phyloP scores from a whole-genome alignment of 2,329 filamentous ascomycete species.

The Verruconis gallopava region DNA sequence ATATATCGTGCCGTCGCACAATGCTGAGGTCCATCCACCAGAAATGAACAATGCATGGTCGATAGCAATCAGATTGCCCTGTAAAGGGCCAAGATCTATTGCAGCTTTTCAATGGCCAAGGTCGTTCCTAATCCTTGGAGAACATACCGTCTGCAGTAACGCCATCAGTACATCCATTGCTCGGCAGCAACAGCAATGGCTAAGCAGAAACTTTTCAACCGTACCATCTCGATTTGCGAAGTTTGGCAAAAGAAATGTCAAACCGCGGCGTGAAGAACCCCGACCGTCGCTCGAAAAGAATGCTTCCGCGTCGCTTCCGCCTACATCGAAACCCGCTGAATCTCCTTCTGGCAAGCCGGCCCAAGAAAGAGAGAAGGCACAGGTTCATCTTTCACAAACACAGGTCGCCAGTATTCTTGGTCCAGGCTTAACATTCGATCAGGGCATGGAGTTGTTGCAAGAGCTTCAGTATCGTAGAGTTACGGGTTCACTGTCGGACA shows the following conservation, averaged over 20 bases:
- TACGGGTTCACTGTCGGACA: constrained; percentile 26
- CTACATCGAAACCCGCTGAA: neutral
- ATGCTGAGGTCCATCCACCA: constrained; percentile 1
- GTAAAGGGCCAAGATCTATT: neutral
- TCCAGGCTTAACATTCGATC: constrained; percentile 15
- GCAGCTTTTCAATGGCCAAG: neutral
- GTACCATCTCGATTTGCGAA: neutral
- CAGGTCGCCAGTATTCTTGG: constrained; percentile 19
- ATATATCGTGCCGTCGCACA: no score
- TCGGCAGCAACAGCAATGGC: no score
- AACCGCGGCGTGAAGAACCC: neutral
- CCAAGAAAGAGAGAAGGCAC: neutral
- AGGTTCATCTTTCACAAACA: constrained; percentile 4
- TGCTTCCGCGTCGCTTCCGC: neutral
- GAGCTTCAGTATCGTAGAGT: constrained; percentile 27
- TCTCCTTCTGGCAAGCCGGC: neutral
- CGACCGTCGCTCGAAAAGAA: neutral
- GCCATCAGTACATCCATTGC: no score
- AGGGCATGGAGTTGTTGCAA: constrained; percentile 25
- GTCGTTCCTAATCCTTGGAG: neutral
- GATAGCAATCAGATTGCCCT: constrained; percentile 1
- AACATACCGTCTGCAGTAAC: no score
- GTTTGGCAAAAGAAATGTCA: neutral
- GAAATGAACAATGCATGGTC: constrained; percentile 9
- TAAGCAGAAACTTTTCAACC: neutral